Evolutionary conservation across 2,329 filamentous ascomycete species (phyloP).

Genomic region (Hymenoscyphus linearis): DNA sequence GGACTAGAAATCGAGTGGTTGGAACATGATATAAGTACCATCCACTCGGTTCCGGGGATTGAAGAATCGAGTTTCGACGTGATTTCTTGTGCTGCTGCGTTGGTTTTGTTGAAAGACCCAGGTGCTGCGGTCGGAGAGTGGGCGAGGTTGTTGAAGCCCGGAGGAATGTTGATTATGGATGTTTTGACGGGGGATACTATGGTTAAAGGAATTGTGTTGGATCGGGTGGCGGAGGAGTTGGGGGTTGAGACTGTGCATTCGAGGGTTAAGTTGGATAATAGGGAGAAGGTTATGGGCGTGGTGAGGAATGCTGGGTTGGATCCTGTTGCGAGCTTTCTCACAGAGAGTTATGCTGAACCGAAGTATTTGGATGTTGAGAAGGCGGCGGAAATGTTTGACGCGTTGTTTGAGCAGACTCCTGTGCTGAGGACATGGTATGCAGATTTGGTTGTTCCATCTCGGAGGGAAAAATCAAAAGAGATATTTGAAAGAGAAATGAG

Average conservation of each 20-base stretch:
- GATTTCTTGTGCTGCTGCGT: conserved; percentile 14
- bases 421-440: conserved; percentile 12
- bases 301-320: conserved; percentile 16
- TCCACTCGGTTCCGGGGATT: conserved; percentile 9
- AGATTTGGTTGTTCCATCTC: conserved; percentile 7
- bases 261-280: conserved; percentile 5
- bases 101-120: conserved; percentile 12
- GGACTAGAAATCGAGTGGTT: conserved; percentile 8
- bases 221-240: conserved; percentile 11
- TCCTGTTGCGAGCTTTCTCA: conserved; percentile 8
- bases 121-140: conserved; percentile 12
- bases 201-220: conserved; percentile 9
- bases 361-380: conserved; percentile 6
- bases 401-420: conserved; percentile 4
- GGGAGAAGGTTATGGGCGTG: conserved; percentile 8
- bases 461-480: conserved; percentile 8
- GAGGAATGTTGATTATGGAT: conserved; percentile 17
- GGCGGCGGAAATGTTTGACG: conserved; percentile 13
- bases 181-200: conserved; percentile 11
- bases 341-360: conserved; percentile 8
- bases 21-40: conserved; percentile 12
- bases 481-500: conserved; percentile 13
- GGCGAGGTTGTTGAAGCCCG: conserved; percentile 16
- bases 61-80: conserved; percentile 12
- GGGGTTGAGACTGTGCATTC: conserved; percentile 5